Percentiles rank a stretch among this genome's conserved stretches.
phyloP scores from a whole-genome alignment of 1,139 yeast species.

The Suhomyces panamericanus region DNA sequence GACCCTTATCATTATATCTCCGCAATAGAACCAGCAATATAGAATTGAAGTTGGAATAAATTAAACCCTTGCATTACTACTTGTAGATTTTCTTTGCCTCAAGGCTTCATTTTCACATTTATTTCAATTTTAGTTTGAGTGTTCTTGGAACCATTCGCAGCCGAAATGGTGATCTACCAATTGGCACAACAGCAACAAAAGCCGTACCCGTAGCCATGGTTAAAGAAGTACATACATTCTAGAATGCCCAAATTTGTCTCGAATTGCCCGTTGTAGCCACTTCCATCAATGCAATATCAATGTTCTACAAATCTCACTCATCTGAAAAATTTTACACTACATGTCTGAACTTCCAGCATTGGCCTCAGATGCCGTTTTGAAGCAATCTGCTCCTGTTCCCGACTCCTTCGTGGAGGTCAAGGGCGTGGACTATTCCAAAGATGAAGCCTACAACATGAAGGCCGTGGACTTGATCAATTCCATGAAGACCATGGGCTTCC shows the following conservation, averaged over 20 bases:
- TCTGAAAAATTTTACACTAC: conserved; percentile 6
- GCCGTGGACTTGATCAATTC: conserved; percentile 77
- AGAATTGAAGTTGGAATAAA: too few relatives aligned
- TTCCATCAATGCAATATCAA: background rate
- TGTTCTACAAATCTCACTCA: conserved; percentile 1
- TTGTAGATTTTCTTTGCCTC: too few relatives aligned
- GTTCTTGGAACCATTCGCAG: too few relatives aligned
- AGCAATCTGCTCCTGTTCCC: conserved; percentile 84
- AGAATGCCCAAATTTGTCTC: background rate
- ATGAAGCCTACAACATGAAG: conserved; percentile 62
- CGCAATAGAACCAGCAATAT: too few relatives aligned
- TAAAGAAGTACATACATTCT: too few relatives aligned
- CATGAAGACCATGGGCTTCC: conserved; percentile 98
- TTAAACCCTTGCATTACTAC: too few relatives aligned
- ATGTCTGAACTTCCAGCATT: conserved; percentile 50
- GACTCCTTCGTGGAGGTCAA: conserved; percentile 71
- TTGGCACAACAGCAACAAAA: too few relatives aligned
- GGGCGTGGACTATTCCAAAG: conserved; percentile 86
- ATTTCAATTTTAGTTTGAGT: too few relatives aligned
- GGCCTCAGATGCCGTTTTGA: conserved; percentile 86
- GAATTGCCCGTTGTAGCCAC: background rate
- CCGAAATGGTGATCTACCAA: too few relatives aligned
- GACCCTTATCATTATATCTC: too few relatives aligned
- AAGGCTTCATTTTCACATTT: too few relatives aligned
- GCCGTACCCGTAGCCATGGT: too few relatives aligned